phyloP scores from a whole-genome alignment of 2,329 filamentous ascomycete genomes.

The Colletotrichum somersetense region DNA sequence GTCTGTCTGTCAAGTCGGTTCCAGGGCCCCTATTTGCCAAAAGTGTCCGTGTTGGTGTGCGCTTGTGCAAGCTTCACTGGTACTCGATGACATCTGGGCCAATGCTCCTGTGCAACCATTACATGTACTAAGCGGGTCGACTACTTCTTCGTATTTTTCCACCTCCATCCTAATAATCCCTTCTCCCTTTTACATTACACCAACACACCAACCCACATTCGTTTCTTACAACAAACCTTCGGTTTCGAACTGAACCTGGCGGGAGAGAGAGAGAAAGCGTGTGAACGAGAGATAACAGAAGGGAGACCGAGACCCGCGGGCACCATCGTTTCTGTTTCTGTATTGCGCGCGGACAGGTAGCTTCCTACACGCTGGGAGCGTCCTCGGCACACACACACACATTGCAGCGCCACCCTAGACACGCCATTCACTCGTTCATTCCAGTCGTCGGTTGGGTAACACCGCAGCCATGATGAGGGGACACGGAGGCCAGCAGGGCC shows the following conservation, averaged over 20 bases:
- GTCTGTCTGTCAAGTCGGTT: constrained; percentile 26
- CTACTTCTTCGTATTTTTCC: constrained; percentile 8
- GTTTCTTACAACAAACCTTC: constrained; percentile 28
- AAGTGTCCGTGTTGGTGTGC: constrained; percentile 25
- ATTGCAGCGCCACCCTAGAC: constrained; percentile 24
- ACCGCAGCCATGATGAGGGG: constrained; percentile 43
- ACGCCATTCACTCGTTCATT: constrained; percentile 39
- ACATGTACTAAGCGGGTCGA: constrained; percentile 32
- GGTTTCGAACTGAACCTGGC: constrained; percentile 2
- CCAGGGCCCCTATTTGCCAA: constrained; percentile 16
- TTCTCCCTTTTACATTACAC: constrained; percentile 18
- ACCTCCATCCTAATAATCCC: constrained; percentile 6
- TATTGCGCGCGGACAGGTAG: constrained; percentile 27
- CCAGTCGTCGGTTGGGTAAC: constrained; percentile 39
- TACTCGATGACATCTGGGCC: constrained; percentile 36
- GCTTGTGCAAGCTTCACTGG: constrained; percentile 23
- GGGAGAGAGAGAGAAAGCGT: constrained; percentile 13
- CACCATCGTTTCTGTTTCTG: constrained; percentile 29
- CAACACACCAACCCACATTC: constrained; percentile 25
- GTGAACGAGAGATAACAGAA: constrained; percentile 20
- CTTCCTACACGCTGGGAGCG: constrained; percentile 16
- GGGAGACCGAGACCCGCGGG: constrained; percentile 20
- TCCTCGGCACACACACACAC: neutral
- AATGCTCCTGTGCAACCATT: constrained; percentile 25
- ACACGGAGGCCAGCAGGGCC: constrained; percentile 43